Base-by-base conservation (phyloP, 2,329 filamentous ascomycete genomes). In the Hypoxylon sp. region DNA sequence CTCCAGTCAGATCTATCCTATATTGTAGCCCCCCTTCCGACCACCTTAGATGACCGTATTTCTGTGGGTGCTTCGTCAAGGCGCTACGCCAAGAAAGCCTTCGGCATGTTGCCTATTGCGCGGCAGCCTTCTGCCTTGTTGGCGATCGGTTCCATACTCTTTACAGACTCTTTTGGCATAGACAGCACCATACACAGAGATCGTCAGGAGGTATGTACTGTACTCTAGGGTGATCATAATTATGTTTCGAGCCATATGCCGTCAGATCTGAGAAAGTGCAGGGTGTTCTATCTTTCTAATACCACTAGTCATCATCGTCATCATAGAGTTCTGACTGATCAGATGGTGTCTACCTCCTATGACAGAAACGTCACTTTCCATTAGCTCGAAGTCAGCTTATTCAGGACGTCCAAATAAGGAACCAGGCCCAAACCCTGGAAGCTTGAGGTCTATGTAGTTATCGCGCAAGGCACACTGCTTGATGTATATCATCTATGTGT, bases 311-410 rank as follows among this genome's bases (percentile, higher is more conserved):
- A 22, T 51, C 9, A 36, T 16, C n/a, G 12, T 24, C 33, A 45
- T 24, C 58, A 49, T 54, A 50, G 55, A 64, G 40, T 60, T 60
- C 51, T 56, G 53, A 58, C 54, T 50, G 40, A 49, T 60, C 53
- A 38, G 32, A 33, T 60, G 16, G 30, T 30, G 50, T 49, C 44
- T 30, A 30, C 26, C 26, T 6, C 28, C 9, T 33, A 22, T 54
- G 22, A 58, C 53, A 58, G 48, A 51, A 24, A 45, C 45, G 4
- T 18, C 22, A 24, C 48, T 26, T 44, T 50, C 26, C 18, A 44
- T 44, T 33, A 51, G 36, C 40, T 61, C 26, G 6, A 8, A 9
- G 48, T 58, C 46, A 62, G 49, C 46, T 54, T 62, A 62, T 36
- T 28, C 26, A 46, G 52, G 56, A 59, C 56, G 38, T 52, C 26